Percentiles rank a stretch among this genome's conserved stretches.
phyloP scores from a whole-genome alignment of 768 basidiomycete species.

The Hemileccinum impolitum region DNA sequence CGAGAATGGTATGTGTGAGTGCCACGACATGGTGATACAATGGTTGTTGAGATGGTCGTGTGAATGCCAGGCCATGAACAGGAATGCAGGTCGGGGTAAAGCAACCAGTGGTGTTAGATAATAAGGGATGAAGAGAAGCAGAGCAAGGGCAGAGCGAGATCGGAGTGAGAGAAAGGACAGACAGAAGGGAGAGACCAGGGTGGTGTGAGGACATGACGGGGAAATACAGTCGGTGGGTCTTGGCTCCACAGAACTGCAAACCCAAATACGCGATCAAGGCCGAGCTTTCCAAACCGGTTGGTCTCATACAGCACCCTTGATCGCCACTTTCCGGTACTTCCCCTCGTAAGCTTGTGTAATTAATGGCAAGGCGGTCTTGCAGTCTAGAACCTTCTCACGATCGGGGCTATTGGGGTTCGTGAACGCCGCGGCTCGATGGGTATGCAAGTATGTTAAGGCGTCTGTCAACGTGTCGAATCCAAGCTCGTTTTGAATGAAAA shows the following conservation, averaged over 20 bases:
- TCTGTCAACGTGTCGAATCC: slow-evolving; percentile 71
- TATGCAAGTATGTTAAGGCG: slow-evolving; percentile 63
- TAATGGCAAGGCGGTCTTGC: slow-evolving; percentile 54
- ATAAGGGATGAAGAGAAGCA: slow-evolving; percentile 5
- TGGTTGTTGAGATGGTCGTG: slow-evolving; percentile 1
- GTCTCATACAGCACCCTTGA: slow-evolving; percentile 85
- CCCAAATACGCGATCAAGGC: slow-evolving; percentile 1
- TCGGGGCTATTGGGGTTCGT: slow-evolving; percentile 61
- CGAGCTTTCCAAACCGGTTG: slow-evolving; percentile 2
- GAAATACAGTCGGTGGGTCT: slow-evolving; percentile 10
- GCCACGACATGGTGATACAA: slow-evolving; percentile 8
- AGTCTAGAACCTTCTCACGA: slow-evolving; percentile 65
- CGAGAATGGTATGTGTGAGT: slow-evolving; percentile 1
- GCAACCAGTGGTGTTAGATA: slow-evolving; percentile 9
- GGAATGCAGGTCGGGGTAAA: slow-evolving; percentile 1
- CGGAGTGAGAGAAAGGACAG: slow-evolving; percentile 11
- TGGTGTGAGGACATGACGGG: slow-evolving; percentile 8
- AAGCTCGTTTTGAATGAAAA: slow-evolving; percentile 77
- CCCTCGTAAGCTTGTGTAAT: slow-evolving; percentile 68
- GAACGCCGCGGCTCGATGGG: slow-evolving; percentile 67
- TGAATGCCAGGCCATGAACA: slow-evolving; percentile 2
- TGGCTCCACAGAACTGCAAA: slow-evolving; percentile 13
- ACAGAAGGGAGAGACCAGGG: slow-evolving; percentile 10
- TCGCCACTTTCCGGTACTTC: slow-evolving; percentile 82
- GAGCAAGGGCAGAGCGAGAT: slow-evolving; percentile 10